Evolutionary conservation across 2,329 filamentous ascomycete genomes (phyloP).

Genomic region (Trichoderma koningii): DNA sequence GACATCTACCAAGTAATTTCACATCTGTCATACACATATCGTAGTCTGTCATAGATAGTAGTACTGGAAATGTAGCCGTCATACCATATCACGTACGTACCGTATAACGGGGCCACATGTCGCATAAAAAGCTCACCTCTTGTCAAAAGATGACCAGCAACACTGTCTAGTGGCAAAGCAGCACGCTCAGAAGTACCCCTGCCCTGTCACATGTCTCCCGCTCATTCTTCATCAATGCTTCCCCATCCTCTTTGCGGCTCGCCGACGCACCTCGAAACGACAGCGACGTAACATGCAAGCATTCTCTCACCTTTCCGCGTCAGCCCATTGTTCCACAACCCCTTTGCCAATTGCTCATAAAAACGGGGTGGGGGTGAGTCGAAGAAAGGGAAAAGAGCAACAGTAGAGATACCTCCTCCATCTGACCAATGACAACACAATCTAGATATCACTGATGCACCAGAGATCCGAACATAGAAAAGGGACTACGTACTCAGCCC

Average conservation of each 20-base stretch:
- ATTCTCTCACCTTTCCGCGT: not conserved
- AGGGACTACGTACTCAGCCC: not conserved
- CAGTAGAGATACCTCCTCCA: not conserved
- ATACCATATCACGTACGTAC: too few relatives aligned
- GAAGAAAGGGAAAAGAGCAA: not conserved
- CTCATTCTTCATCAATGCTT: not conserved
- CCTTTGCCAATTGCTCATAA: conserved; percentile 4
- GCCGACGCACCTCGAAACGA: not conserved
- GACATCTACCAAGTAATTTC: too few relatives aligned
- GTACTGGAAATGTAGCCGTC: too few relatives aligned
- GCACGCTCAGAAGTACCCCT: too few relatives aligned
- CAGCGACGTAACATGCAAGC: not conserved
- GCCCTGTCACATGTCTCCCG: not conserved
- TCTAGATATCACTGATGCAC: not conserved
- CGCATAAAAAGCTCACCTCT: too few relatives aligned
- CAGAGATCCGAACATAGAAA: not conserved
- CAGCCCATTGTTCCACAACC: conserved; percentile 8
- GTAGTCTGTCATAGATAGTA: too few relatives aligned
- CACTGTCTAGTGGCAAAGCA: too few relatives aligned
- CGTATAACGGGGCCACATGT: too few relatives aligned
- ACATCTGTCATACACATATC: too few relatives aligned
- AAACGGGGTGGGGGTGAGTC: not conserved
- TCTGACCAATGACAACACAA: not conserved
- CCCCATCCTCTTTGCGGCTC: not conserved
- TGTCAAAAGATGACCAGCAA: too few relatives aligned